Evolutionary conservation across 148 eudicot species (phyloP).

Genomic region (Diospyros lotus): DNA sequence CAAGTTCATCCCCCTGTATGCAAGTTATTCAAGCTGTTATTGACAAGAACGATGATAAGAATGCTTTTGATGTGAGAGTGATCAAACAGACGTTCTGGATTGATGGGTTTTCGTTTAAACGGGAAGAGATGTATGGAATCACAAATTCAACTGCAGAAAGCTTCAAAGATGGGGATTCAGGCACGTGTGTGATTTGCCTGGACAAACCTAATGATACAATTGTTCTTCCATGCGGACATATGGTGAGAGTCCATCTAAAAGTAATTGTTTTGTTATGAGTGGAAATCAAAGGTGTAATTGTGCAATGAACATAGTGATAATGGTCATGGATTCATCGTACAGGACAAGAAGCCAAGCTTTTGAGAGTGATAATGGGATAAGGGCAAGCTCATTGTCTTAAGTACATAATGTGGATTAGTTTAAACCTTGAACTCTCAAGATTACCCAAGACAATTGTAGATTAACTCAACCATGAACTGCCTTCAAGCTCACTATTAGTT

Average conservation of each 20-base stretch:
- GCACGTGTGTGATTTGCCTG: slow-evolving; percentile 60
- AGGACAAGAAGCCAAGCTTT: no score
- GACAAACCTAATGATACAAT: slow-evolving; percentile 48
- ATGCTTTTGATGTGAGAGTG: slow-evolving; percentile 39
- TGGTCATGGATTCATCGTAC: no score
- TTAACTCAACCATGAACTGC: no score
- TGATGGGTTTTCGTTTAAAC: slow-evolving; percentile 44
- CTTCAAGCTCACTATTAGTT: no score
- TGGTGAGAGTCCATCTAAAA: slow-evolving; percentile 33
- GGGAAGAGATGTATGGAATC: slow-evolving; percentile 48
- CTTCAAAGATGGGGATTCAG: slow-evolving; percentile 36
- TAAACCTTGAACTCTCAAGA: no score
- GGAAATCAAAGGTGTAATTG: no score
- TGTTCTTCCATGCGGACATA: slow-evolving; percentile 50
- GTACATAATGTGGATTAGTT: no score
- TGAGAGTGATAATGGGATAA: no score
- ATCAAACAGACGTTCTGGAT: slow-evolving; percentile 42
- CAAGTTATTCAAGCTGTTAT: slow-evolving; percentile 53
- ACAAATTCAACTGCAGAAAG: slow-evolving; percentile 29
- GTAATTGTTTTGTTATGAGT: background rate
- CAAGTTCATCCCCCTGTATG: slow-evolving; percentile 18
- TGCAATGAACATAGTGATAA: no score
- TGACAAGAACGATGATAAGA: slow-evolving; percentile 31
- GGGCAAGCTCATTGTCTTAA: no score
- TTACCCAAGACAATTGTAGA: no score